phyloP scores from a whole-genome alignment of 2,329 filamentous ascomycete genomes.

The Sporothrix curviconia region DNA sequence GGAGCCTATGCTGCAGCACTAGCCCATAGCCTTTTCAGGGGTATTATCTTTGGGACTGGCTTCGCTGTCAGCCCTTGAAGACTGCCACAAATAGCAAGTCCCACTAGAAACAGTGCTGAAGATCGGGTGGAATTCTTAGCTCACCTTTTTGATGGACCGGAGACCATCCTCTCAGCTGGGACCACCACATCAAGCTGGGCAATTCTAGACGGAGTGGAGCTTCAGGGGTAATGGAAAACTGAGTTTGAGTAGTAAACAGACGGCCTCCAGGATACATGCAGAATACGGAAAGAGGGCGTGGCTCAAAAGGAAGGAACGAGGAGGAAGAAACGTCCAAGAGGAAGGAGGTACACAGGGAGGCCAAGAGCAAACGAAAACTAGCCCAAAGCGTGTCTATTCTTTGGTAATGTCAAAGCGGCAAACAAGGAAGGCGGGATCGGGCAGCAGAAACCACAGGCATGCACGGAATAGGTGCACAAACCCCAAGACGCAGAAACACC shows the following conservation, averaged over 20 bases:
- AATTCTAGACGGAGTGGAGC: neutral
- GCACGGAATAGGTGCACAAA: neutral
- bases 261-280: neutral
- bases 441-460: too few relatives aligned
- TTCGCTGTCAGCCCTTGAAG: too few relatives aligned
- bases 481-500: neutral
- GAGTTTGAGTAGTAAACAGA: neutral
- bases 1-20: too few relatives aligned
- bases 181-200: too few relatives aligned
- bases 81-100: too few relatives aligned
- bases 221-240: neutral
- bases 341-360: neutral
- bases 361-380: neutral
- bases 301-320: neutral
- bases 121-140: neutral
- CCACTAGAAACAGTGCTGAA: conserved; percentile 3
- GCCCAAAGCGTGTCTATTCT: neutral
- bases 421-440: neutral
- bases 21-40: too few relatives aligned
- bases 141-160: neutral
- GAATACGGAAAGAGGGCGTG: neutral
- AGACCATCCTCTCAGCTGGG: conserved; percentile 12
- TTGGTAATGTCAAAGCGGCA: neutral
- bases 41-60: too few relatives aligned
- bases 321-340: neutral